phyloP scores from a whole-genome alignment of 805 yeast genomes.

The Zygotorulaspora florentina region DNA sequence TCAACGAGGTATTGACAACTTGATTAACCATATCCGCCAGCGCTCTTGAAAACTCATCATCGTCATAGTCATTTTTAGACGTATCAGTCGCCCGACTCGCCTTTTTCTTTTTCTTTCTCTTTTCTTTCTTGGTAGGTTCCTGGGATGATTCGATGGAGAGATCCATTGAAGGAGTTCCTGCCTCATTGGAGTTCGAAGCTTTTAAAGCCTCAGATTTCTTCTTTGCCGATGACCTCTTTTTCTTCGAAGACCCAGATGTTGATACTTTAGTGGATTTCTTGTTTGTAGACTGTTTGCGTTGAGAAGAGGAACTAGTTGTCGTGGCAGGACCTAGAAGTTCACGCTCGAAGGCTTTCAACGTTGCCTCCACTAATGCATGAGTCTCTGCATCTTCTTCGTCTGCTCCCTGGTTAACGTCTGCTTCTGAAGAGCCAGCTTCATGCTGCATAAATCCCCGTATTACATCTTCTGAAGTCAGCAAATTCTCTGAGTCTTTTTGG shows the following conservation, averaged over 20 bases:
- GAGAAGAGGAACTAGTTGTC: not conserved
- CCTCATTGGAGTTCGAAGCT: not conserved
- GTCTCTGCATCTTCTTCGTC: conserved; percentile 30
- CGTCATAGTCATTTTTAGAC: conserved; percentile 11
- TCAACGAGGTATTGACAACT: conserved; percentile 43
- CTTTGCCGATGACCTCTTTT: conserved; percentile 4
- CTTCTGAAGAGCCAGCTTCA: conserved; percentile 11
- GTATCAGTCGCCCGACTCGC: conserved; percentile 9
- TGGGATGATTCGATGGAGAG: not conserved
- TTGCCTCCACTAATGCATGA: conserved; percentile 34
- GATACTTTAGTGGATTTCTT: conserved; percentile 5
- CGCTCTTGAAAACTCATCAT: conserved; percentile 47
- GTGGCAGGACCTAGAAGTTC: conserved; percentile 22
- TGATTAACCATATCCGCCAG: conserved; percentile 53
- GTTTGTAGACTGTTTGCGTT: not conserved
- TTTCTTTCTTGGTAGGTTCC: conserved; percentile 3
- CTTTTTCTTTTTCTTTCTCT: conserved; percentile 27
- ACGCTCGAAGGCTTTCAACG: conserved; percentile 34
- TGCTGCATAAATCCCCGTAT: conserved; percentile 30
- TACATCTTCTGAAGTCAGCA: conserved; percentile 32
- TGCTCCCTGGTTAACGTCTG: conserved; percentile 2
- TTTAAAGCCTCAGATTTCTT: not conserved
- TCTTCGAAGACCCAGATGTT: conserved; percentile 6
- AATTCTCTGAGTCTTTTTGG: conserved; percentile 14
- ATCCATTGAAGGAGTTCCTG: not conserved